Evolutionary conservation across 2,329 filamentous ascomycete species (phyloP).

Genomic region (Metarhizium brunneum): DNA sequence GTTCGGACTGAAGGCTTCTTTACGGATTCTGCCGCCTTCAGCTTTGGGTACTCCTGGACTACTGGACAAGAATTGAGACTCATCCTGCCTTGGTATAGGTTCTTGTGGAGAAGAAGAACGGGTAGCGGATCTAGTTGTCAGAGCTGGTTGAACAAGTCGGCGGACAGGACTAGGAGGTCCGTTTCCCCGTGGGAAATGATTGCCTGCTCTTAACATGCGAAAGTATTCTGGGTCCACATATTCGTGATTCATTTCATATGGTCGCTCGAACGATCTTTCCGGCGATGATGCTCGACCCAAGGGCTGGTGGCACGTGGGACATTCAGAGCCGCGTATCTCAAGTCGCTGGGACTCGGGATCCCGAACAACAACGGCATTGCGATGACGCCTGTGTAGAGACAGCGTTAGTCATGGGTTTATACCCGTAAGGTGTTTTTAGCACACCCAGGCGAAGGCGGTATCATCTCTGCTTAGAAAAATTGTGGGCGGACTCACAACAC

Average conservation of each 20-base stretch:
- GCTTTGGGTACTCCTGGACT: conserved; percentile 35
- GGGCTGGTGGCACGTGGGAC: conserved; percentile 83
- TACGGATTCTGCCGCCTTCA: conserved; percentile 64
- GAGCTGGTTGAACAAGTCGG: conserved; percentile 38
- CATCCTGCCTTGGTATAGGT: conserved; percentile 14
- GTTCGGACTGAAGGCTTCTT: conserved; percentile 78
- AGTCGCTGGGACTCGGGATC: conserved; percentile 79
- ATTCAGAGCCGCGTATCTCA: conserved; percentile 70
- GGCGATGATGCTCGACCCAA: conserved; percentile 37
- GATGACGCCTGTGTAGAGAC: conserved; percentile 60
- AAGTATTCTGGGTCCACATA: conserved; percentile 94
- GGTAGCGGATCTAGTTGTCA: conserved; percentile 13
- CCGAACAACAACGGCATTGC: conserved; percentile 84
- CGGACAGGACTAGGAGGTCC: conserved; percentile 44
- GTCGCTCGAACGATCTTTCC: conserved; percentile 39
- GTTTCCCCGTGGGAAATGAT: conserved; percentile 33
- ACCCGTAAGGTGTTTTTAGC: neutral
- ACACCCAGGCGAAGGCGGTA: neutral
- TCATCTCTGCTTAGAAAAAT: neutral
- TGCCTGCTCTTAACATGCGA: conserved; percentile 67
- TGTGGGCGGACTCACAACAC: conserved; percentile 55
- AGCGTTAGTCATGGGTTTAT: neutral
- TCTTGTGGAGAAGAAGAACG: conserved; percentile 11
- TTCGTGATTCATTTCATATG: conserved; percentile 33
- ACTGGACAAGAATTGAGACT: conserved; percentile 44